phyloP scores from a whole-genome alignment of 306 rosid genomes.

The Rosa lucieae region DNA sequence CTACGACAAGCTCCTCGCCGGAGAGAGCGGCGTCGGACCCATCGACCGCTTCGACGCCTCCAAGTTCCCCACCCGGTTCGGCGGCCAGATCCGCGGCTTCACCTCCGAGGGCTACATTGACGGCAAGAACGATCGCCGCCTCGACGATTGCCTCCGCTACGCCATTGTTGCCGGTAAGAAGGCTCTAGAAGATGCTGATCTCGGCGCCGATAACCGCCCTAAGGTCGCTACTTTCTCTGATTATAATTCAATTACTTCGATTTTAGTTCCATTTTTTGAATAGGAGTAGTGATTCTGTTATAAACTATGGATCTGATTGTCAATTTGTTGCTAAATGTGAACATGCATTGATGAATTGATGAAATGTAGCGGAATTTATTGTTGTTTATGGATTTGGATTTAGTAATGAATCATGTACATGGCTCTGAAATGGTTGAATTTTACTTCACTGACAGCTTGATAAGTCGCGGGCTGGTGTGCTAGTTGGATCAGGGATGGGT shows the following conservation, averaged over 20 bases:
- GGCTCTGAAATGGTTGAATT: neutral
- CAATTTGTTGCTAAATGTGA: neutral
- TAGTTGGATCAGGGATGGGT: conserved; percentile 97
- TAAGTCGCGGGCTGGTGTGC: conserved; percentile 83
- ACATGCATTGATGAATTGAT: conserved; percentile 12
- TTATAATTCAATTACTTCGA: neutral
- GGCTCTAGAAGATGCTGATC: conserved; percentile 81
- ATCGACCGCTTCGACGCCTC: conserved; percentile 91
- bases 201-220: conserved; percentile 53
- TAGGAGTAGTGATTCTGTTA: too few relatives aligned
- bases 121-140: conserved; percentile 89
- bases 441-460: conserved; percentile 55
- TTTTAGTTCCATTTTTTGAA: too few relatives aligned
- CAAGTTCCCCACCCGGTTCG: conserved; percentile 91
- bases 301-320: conserved; percentile 15
- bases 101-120: conserved; percentile 83
- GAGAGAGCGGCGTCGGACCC: conserved; percentile 75
- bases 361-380: neutral
- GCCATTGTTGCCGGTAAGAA: conserved; percentile 95
- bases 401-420: neutral
- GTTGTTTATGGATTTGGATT: neutral
- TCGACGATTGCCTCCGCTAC: conserved; percentile 86
- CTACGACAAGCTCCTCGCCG: conserved; percentile 82
- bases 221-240: conserved; percentile 44
- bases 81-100: conserved; percentile 90